phyloP scores from a whole-genome alignment of 371 early-diverging fungal species.

The Mucor circinelloides region DNA sequence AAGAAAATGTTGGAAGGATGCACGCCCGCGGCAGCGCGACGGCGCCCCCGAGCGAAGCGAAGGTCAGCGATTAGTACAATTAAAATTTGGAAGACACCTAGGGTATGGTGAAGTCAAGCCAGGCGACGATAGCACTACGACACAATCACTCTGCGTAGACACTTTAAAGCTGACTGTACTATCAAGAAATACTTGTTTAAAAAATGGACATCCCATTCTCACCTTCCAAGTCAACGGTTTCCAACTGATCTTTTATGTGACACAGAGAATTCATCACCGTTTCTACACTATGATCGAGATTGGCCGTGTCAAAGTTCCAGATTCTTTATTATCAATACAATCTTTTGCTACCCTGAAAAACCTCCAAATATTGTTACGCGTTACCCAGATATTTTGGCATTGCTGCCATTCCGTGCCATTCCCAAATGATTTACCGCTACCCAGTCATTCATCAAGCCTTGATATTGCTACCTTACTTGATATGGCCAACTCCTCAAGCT shows the following conservation, averaged over 20 bases:
- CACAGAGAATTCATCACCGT: slow-evolving; percentile 14
- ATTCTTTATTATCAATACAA: slow-evolving; percentile 12
- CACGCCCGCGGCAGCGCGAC: no score
- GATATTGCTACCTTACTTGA: slow-evolving; percentile 16
- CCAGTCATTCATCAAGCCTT: slow-evolving; percentile 17
- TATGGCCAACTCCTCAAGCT: slow-evolving; percentile 18
- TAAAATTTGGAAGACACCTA: background rate
- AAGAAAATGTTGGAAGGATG: no score
- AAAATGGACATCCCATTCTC: slow-evolving; percentile 13
- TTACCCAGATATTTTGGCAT: slow-evolving; percentile 14
- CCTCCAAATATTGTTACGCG: slow-evolving; percentile 14
- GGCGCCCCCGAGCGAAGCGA: no score
- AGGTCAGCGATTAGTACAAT: background rate
- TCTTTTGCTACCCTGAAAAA: slow-evolving; percentile 14
- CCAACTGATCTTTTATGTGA: slow-evolving; percentile 20
- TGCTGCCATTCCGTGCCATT: slow-evolving; percentile 15
- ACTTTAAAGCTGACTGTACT: slow-evolving; percentile 20
- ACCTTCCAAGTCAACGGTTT: slow-evolving; percentile 18
- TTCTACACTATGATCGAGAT: slow-evolving; percentile 21
- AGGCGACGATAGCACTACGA: background rate
- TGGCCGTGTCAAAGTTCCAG: slow-evolving; percentile 16
- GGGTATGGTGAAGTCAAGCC: background rate
- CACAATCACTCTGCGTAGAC: slow-evolving; percentile 12
- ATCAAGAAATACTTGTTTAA: slow-evolving; percentile 24
- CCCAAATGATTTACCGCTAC: slow-evolving; percentile 13